Evolutionary conservation across 2,329 filamentous ascomycete species (phyloP), one percentile per base, ranked within the genome.

Genomic region (Penicillium sp.): DNA sequence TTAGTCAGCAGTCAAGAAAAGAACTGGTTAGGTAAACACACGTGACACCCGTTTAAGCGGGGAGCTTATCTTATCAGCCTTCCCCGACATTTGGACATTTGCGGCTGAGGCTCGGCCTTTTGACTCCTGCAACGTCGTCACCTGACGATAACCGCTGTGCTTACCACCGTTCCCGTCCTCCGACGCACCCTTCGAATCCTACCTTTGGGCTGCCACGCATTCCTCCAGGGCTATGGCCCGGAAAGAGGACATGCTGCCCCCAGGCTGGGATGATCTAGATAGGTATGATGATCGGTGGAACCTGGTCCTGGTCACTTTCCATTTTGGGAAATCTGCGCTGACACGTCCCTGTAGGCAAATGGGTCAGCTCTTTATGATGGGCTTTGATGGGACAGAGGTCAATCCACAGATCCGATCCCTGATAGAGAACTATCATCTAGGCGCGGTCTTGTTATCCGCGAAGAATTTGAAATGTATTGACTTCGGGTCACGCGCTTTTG

Each of bases 341-440:
- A 72, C 68, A 58, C 83, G 90, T 34, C 5, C 49, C 57, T 60
- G 18, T 18, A 79, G 76, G 66, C 76, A 78, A 67, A 77, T 79
- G 71, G 82, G 82, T 63, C 82, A 84, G 75, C 73, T 84, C 63
- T 84, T 84, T 72, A 83, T 84, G 80, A 86, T 87, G 83, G 84
- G 84, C 67, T 87, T 87, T 67, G 84, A 87, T 75, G 84, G 84
- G 45, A 85, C 83, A 41, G 77, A 79, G 41, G 82, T 87, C 53
- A 85, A 82, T 60, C 81, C 83, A 48, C 81, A 86, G 69, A 86
- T 87, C 63, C 80, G 79, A 61, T 79, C 79, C 44, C 78, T 87
- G 41, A 87, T 87, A 63, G 80, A 85, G 65, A 76, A 86, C 60
- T 81, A 86, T 71, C 89, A 97, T 71, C 81, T 99, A 45, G 94